Percentiles rank a stretch among this genome's conserved stretches.
These are phyloP conservation scores for Phyllosticta citribraziliensis DNA, from an alignment of 2,329 filamentous ascomycete genomes.

Conservation along the genomic window DNA sequence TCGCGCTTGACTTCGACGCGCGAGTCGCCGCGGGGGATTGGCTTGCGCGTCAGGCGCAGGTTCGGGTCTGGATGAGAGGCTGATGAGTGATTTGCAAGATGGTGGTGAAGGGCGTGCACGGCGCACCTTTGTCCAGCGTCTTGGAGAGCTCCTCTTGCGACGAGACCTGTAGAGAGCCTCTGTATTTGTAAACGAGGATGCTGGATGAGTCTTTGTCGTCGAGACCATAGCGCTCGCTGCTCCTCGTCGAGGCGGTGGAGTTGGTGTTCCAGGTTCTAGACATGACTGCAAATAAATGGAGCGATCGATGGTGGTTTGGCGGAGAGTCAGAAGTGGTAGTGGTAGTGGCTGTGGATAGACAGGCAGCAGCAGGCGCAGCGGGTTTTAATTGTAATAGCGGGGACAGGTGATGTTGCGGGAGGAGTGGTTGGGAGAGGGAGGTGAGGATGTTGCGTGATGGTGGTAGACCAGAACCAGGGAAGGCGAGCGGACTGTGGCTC, in stretches of 20 bases:
- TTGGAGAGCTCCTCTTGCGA: slow-evolving; percentile 37
- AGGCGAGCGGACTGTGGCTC: not conserved
- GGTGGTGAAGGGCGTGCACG: not conserved
- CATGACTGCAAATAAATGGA: slow-evolving; percentile 10
- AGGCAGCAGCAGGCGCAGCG: not conserved
- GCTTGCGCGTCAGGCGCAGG: slow-evolving; percentile 37
- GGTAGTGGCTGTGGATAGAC: not conserved
- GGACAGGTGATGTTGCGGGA: not conserved
- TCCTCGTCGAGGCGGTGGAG: slow-evolving; percentile 31
- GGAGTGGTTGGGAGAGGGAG: not conserved
- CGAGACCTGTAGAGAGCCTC: slow-evolving; percentile 32
- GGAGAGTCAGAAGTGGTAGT: not conserved
- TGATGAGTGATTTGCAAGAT: slow-evolving; percentile 5
- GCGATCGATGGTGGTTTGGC: not conserved
- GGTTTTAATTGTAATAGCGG: not conserved
- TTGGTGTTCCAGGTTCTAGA: slow-evolving; percentile 35
- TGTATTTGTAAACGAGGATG: slow-evolving; percentile 38
- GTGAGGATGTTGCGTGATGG: not conserved
- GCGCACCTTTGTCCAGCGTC: slow-evolving; percentile 26
- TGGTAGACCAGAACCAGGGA: not conserved
- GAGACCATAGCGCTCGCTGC: slow-evolving; percentile 34
- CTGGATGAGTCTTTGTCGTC: slow-evolving; percentile 33
- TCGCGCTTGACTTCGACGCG: slow-evolving; percentile 37
- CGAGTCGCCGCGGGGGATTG: slow-evolving; percentile 36
- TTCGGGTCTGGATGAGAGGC: slow-evolving; percentile 27